Evolutionary conservation across 352 stramenopile species (phyloP), one percentile per base, ranked within the genome.

Genomic region (Pythium insidiosum): DNA sequence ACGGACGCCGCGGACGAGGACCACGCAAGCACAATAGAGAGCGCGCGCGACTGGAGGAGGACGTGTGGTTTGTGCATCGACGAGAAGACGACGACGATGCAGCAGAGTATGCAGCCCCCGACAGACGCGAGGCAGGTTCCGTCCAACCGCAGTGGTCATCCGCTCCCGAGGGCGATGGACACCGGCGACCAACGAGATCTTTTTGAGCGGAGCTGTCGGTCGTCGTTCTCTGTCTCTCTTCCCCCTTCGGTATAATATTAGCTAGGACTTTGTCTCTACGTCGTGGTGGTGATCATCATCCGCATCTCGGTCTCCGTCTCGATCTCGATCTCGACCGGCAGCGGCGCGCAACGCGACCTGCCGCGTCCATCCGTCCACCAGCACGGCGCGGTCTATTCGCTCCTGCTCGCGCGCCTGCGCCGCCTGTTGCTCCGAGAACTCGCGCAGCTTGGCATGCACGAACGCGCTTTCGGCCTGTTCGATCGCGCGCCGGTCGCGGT

Each of bases 381-480:
- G 50, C 30, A 54, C 39, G 30, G 71, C 59, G 13, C 71, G 74
- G 15, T 70, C 58, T 12, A 47, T 26, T 18, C 51, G 50, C 44
- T 69, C 63, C 13, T 44, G 37, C 42, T 69, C 56, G 15, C 30
- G 41, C 5, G 45, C 20, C 23, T 64, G 51, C 4, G 61, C 31
- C 0, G 49, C 47, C 25, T 84, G 69, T 5, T 42, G 54, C 11
- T 58, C 56, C 3, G 53, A 56, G 33, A 80, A 65, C 35, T 56
- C 37, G 19, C 61, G 48, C 16, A 85, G 54, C 43, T 82, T 66
- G 9, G 49, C 45, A 47, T 81, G 59, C 38, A 76, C 79, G 42
- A 71, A 81, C 21, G 66, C 68, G 23, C 63, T 64, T 23, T 84
- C 71, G n/a, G 67, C 66, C 22, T 76, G 68, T 30, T 85, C 73